These are phyloP conservation scores for Leptomonas seymouri DNA, from an alignment of 208 protist species.

Conservation along the genomic window DNA sequence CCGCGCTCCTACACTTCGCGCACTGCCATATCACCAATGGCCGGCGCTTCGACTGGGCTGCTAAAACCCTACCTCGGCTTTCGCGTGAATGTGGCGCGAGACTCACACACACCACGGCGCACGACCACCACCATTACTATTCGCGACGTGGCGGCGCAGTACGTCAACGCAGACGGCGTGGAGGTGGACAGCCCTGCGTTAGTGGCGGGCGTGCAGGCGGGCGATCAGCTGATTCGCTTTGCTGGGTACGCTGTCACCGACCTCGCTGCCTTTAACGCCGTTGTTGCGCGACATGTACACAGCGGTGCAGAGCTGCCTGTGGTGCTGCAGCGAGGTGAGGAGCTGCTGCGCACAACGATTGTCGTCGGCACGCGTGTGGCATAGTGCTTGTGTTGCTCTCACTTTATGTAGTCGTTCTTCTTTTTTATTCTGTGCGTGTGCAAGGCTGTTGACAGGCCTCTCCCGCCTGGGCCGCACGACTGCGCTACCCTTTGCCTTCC, in stretches of 20 bases:
- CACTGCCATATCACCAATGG: slow-evolving; percentile 9
- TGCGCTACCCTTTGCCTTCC: too few species aligned
- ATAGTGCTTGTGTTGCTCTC: too few species aligned
- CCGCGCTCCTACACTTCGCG: slow-evolving; percentile 45
- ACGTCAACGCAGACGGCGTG: slow-evolving; percentile 41
- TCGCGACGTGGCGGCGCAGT: slow-evolving; percentile 56
- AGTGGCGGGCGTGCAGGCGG: slow-evolving; percentile 57
- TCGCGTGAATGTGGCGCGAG: slow-evolving; percentile 51
- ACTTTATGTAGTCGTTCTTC: too few species aligned
- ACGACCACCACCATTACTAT: slow-evolving; percentile 40
- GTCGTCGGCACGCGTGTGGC: slow-evolving; percentile 27
- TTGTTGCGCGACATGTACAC: slow-evolving; percentile 74
- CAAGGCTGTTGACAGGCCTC: too few species aligned
- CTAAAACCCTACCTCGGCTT: slow-evolving; percentile 79
- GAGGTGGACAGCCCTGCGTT: slow-evolving; percentile 54
- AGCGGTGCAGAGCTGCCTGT: slow-evolving; percentile 56
- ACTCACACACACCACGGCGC: slow-evolving; percentile 15
- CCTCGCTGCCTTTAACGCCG: slow-evolving; percentile 82
- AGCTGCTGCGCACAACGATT: slow-evolving; percentile 35
- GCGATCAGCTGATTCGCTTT: slow-evolving; percentile 80
- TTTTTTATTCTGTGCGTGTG: too few species aligned
- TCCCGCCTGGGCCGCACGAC: too few species aligned
- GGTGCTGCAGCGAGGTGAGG: slow-evolving; percentile 47
- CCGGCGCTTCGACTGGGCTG: neutral
- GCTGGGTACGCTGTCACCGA: slow-evolving; percentile 86